Conservation (phyloP, 805 yeast genomes). For the Barnettozyma populi region DNA sequence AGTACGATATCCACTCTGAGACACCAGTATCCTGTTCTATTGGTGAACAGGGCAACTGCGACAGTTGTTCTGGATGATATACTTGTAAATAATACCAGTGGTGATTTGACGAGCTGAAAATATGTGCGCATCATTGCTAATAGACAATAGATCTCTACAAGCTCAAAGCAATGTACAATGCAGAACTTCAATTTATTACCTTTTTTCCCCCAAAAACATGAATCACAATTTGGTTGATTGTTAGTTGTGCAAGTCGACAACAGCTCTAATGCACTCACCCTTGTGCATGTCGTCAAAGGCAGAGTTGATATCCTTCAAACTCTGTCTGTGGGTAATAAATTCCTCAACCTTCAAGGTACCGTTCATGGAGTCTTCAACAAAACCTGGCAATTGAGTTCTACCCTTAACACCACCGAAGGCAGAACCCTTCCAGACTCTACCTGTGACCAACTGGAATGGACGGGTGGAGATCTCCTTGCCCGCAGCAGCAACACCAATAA, state of each 20-base stretch:
- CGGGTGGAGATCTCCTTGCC: slow-evolving; percentile 95
- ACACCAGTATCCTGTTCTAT: slow-evolving; percentile 2
- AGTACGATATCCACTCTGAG: slow-evolving; percentile 2
- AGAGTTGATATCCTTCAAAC: slow-evolving; percentile 69
- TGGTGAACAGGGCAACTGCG: slow-evolving; percentile 6
- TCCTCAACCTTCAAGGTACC: slow-evolving; percentile 89
- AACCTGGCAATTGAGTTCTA: slow-evolving; percentile 87
- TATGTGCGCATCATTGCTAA: not conserved
- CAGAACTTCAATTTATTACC: not conserved
- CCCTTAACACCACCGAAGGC: slow-evolving; percentile 99
- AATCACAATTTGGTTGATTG: slow-evolving; percentile 5
- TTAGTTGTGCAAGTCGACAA: slow-evolving; percentile 42
- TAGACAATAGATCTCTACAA: not conserved
- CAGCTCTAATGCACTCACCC: slow-evolving; percentile 94
- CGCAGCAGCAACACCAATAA: slow-evolving; percentile 98
- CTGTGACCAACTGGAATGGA: slow-evolving; percentile 98
- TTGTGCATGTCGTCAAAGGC: slow-evolving; percentile 94
- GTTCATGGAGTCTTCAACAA: slow-evolving; percentile 77
- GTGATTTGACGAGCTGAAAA: not conserved
- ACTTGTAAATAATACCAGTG: not conserved
- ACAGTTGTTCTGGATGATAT: slow-evolving; percentile 9
- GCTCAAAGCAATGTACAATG: not conserved
- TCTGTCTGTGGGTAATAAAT: slow-evolving; percentile 87
- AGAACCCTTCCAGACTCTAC: slow-evolving; percentile 98
- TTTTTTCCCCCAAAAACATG: slow-evolving; percentile 32